Conservation (phyloP, 768 basidiomycete species). For the Imleria badia region DNA sequence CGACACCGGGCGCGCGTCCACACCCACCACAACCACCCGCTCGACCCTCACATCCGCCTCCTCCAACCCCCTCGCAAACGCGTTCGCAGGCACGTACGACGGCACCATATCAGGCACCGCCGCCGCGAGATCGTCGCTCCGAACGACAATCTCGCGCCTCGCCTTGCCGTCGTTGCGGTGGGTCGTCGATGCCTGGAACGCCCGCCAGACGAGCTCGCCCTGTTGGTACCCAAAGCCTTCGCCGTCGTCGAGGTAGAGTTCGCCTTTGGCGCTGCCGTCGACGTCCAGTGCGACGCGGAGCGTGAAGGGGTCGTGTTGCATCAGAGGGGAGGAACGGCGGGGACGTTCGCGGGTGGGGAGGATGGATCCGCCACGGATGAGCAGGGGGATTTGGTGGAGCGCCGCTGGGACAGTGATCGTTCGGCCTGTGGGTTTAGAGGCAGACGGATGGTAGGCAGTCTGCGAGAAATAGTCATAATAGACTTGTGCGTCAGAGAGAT, state of each 20-base stretch:
- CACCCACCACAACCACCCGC: slow-evolving; percentile 75
- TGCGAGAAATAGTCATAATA: slow-evolving; percentile 94
- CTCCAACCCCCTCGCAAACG: slow-evolving; percentile 63
- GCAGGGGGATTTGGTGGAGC: slow-evolving; percentile 76
- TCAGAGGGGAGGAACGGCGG: slow-evolving; percentile 79
- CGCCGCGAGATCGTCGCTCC: slow-evolving; percentile 58
- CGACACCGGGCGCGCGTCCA: slow-evolving; percentile 57
- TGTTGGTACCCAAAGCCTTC: slow-evolving; percentile 71
- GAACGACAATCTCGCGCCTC: slow-evolving; percentile 41
- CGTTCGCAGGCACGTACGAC: slow-evolving; percentile 56
- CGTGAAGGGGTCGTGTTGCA: slow-evolving; percentile 93
- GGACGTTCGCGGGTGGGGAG: slow-evolving; percentile 85
- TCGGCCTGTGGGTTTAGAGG: slow-evolving; percentile 49
- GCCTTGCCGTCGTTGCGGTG: background rate
- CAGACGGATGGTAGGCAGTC: slow-evolving; percentile 60
- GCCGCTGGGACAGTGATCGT: slow-evolving; percentile 76
- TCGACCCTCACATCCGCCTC: slow-evolving; percentile 67
- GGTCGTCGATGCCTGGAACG: slow-evolving; percentile 58
- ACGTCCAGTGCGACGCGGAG: slow-evolving; percentile 78
- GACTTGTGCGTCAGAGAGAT: slow-evolving; percentile 86
- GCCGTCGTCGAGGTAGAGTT: slow-evolving; percentile 95
- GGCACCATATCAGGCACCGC: slow-evolving; percentile 50
- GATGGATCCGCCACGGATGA: slow-evolving; percentile 90
- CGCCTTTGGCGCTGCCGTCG: slow-evolving; percentile 61
- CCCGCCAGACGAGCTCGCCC: slow-evolving; percentile 85